Conservation (phyloP, 345 rosid species). For the Citrus mangshanensis region DNA sequence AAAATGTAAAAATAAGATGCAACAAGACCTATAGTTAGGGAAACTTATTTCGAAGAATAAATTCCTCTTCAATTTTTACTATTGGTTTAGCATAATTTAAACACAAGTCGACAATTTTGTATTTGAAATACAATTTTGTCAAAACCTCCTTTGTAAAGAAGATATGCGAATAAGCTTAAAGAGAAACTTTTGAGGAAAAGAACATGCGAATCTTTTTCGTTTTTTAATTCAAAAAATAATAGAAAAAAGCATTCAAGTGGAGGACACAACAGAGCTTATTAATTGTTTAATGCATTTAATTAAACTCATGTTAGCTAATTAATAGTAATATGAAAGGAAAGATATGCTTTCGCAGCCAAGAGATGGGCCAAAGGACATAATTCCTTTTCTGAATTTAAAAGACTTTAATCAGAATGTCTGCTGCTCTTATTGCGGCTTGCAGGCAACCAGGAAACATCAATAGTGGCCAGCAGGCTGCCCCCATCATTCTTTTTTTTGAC, state of each 20-base stretch:
- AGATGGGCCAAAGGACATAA: not conserved
- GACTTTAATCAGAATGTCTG: conserved; percentile 11
- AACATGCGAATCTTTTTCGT: not conserved
- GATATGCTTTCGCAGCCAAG: not conserved
- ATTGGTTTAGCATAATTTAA: no score
- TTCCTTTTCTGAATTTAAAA: not conserved
- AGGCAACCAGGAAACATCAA: conserved; percentile 35
- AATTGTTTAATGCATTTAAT: not conserved
- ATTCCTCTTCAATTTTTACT: no score
- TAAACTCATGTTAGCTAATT: not conserved
- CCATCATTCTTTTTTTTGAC: not conserved
- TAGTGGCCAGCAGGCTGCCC: not conserved
- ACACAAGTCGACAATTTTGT: no score
- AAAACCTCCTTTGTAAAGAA: not conserved
- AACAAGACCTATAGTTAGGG: no score
- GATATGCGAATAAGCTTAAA: not conserved
- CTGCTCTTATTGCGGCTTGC: conserved; percentile 30
- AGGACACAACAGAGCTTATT: not conserved
- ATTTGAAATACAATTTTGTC: not conserved
- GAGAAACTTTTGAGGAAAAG: not conserved
- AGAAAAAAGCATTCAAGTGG: not conserved
- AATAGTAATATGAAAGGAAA: not conserved
- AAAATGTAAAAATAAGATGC: no score
- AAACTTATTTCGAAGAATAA: no score
- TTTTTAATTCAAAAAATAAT: not conserved